A percentile compares a stretch with the other conserved stretches of the same genome.
Evolutionary conservation across 176 grass and related monocot genomes (phyloP).

Genomic region (Chloris gayana): DNA sequence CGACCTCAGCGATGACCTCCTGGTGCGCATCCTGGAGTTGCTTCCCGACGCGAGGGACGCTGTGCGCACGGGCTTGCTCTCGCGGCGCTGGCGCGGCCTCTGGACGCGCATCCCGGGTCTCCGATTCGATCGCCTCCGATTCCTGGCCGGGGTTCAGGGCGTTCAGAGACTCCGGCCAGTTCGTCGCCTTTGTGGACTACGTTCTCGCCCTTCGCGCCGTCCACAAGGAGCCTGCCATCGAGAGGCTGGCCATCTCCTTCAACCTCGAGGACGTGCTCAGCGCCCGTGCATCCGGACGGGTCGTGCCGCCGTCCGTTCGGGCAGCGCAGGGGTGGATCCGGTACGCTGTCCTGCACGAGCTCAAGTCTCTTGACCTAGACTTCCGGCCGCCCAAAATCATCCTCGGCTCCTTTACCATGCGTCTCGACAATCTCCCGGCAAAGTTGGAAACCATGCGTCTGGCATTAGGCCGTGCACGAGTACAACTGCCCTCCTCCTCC

Average conservation of each 20-base stretch:
- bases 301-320: background rate
- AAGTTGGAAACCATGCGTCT: background rate
- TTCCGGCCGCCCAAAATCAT: background rate
- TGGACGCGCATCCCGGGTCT: too few species aligned
- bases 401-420: too few species aligned
- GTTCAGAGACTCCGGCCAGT: background rate
- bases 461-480: accelerated
- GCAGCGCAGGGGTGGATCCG: background rate
- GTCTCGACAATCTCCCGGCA: background rate
- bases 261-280: background rate
- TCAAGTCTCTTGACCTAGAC: background rate
- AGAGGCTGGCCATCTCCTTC: background rate
- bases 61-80: too few species aligned
- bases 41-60: too few species aligned
- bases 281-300: background rate
- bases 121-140: too few species aligned
- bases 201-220: background rate
- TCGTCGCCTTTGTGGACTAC: background rate
- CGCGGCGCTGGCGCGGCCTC: too few species aligned
- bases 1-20: too few species aligned
- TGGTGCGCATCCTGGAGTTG: too few species aligned
- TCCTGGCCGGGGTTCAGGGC: too few species aligned
- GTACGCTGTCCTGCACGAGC: background rate
- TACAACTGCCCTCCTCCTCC: background rate
- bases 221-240: too few species aligned